phyloP scores from a whole-genome alignment of 2,329 filamentous ascomycete genomes.

The Xylaria digitata region DNA sequence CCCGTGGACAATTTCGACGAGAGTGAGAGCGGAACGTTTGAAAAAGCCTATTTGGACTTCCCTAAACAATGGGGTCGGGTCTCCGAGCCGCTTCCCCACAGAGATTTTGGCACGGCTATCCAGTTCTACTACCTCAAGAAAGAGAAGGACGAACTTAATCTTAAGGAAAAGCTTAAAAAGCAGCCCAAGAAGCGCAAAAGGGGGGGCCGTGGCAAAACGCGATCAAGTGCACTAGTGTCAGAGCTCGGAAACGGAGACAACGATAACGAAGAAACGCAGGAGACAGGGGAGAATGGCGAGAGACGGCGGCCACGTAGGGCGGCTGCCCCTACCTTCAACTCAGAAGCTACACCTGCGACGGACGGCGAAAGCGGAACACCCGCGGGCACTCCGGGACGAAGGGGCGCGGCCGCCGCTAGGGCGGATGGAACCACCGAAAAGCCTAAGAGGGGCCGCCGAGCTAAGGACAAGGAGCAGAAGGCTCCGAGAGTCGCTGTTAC shows the following conservation, averaged over 20 bases:
- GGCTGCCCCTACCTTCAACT: conserved; percentile 77
- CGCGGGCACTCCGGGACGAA: conserved; percentile 67
- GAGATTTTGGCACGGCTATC: conserved; percentile 83
- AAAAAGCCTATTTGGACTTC: conserved; percentile 77
- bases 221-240: conserved; percentile 73
- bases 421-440: conserved; percentile 59
- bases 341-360: conserved; percentile 66
- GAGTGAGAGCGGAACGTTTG: conserved; percentile 76
- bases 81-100: conserved; percentile 72
- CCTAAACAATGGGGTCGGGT: conserved; percentile 88
- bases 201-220: conserved; percentile 66
- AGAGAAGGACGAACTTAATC: conserved; percentile 78
- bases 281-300: conserved; percentile 69
- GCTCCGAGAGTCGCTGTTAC: conserved; percentile 56
- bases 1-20: conserved; percentile 79
- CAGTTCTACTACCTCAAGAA: conserved; percentile 88
- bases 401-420: conserved; percentile 57
- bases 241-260: conserved; percentile 71
- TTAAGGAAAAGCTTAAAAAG: conserved; percentile 80
- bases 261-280: conserved; percentile 66
- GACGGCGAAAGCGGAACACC: conserved; percentile 72
- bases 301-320: conserved; percentile 70
- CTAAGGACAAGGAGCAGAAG: conserved; percentile 55
- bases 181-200: conserved; percentile 70
- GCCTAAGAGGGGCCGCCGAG: conserved; percentile 55